A percentile compares a stretch with the other conserved stretches of the same genome.
These are phyloP conservation scores for Sporisorium sorghi DNA, from an alignment of 1,284 basidiomycete genomes.

Conservation along the genomic window DNA sequence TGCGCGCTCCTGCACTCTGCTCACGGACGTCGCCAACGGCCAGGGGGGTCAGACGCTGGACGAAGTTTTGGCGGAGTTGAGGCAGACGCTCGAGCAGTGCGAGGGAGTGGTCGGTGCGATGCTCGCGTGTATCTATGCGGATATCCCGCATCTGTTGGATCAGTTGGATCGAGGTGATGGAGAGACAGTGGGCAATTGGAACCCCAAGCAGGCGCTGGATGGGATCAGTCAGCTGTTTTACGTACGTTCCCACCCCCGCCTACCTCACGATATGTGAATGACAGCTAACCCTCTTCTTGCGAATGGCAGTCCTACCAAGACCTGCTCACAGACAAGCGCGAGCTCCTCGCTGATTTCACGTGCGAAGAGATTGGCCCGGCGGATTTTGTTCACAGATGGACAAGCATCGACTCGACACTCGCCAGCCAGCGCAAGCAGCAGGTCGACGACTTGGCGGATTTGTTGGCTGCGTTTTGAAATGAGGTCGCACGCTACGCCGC, in stretches of 20 bases:
- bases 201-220: constrained; percentile 56
- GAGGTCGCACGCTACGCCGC: no score
- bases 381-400: constrained; percentile 54
- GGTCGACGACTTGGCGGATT: constrained; percentile 64
- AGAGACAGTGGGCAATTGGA: constrained; percentile 31
- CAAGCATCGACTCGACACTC: constrained; percentile 36
- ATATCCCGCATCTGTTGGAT: constrained; percentile 53
- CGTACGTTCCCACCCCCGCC: constrained; percentile 39
- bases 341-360: constrained; percentile 62
- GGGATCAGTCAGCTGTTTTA: constrained; percentile 61
- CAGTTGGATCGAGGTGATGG: constrained; percentile 39
- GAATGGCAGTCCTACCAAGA: constrained; percentile 59
- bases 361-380: constrained; percentile 58
- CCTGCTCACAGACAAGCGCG: constrained; percentile 58
- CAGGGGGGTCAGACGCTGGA: constrained; percentile 8
- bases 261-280: no score
- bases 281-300: no score
- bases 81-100: constrained; percentile 21
- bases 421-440: constrained; percentile 58
- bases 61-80: constrained; percentile 18
- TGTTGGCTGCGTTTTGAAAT: constrained; percentile 60
- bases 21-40: constrained; percentile 7
- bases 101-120: constrained; percentile 24
- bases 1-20: constrained; percentile 4
- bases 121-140: constrained; percentile 27